Conservation (phyloP, 225 moss, liverwort and hornwort genomes). For the Polytrichum formosum region DNA sequence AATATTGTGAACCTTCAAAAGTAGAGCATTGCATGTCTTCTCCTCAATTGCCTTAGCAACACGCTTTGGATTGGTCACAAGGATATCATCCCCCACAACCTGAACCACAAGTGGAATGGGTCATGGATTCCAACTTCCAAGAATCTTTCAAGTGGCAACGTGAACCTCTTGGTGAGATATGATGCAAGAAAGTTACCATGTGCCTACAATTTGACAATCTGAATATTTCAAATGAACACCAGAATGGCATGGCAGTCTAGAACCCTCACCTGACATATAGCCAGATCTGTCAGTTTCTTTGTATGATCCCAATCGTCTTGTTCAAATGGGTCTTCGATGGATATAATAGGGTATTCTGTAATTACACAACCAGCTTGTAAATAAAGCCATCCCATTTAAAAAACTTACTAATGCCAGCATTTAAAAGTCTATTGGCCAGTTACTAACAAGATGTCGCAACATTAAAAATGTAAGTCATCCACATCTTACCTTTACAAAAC, state of each 20-base stretch:
- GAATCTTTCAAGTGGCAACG: no score
- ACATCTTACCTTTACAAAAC: conserved; percentile 69
- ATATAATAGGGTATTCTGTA: conserved; percentile 81
- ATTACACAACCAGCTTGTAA: no score
- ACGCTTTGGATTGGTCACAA: conserved; percentile 96
- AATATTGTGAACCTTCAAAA: conserved; percentile 65
- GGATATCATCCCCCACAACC: conserved; percentile 94
- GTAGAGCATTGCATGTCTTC: conserved; percentile 88
- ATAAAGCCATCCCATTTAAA: not conserved
- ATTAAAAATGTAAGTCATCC: no score
- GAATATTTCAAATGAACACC: no score
- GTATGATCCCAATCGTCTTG: conserved; percentile 98
- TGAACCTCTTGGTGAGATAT: no score
- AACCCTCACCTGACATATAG: conserved; percentile 72
- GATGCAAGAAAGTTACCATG: no score
- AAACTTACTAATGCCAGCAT: no score
- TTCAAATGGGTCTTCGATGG: conserved; percentile 95
- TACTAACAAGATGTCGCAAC: no score
- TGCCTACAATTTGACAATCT: no score
- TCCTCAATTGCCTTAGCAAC: conserved; percentile 91
- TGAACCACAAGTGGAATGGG: conserved; percentile 8
- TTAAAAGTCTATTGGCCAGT: no score
- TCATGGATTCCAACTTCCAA: no score
- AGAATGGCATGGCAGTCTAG: not conserved
- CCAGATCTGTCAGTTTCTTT: conserved; percentile 72